phyloP scores from a whole-genome alignment of 2,329 filamentous ascomycete genomes.

The Fusarium goolgardi region DNA sequence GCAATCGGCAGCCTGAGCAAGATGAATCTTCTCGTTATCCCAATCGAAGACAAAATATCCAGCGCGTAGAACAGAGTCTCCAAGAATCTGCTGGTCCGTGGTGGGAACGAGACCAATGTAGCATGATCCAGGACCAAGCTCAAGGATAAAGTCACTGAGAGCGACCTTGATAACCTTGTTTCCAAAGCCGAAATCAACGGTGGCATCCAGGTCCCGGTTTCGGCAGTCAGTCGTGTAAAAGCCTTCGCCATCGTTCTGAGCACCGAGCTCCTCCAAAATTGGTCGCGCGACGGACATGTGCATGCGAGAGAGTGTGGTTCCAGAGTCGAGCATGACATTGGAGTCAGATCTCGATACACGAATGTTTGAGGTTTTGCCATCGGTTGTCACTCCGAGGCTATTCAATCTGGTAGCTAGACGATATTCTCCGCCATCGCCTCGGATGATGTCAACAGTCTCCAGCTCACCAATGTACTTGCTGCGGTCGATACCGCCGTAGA shows the following conservation, averaged over 20 bases:
- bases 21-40: conserved; percentile 57
- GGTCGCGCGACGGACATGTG: conserved; percentile 56
- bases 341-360: conserved; percentile 49
- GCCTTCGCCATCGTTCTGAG: conserved; percentile 54
- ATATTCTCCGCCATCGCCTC: conserved; percentile 51
- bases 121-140: conserved; percentile 55
- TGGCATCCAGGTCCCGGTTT: conserved; percentile 52
- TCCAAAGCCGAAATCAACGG: conserved; percentile 62
- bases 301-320: conserved; percentile 62
- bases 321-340: conserved; percentile 64
- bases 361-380: conserved; percentile 40
- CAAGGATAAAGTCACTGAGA: conserved; percentile 63
- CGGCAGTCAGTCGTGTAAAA: conserved; percentile 60
- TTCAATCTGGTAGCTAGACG: conserved; percentile 53
- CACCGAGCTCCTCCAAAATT: conserved; percentile 59
- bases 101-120: conserved; percentile 57
- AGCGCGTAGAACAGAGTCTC: conserved; percentile 57
- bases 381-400: conserved; percentile 49
- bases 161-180: conserved; percentile 56
- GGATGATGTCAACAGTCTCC: conserved; percentile 57
- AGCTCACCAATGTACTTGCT: conserved; percentile 63
- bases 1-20: conserved; percentile 57
- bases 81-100: conserved; percentile 58
- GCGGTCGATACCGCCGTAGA: conserved; percentile 65
- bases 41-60: conserved; percentile 62